Base-by-base conservation (phyloP, 306 rosid species). In the Dicorynia guianensis region DNA sequence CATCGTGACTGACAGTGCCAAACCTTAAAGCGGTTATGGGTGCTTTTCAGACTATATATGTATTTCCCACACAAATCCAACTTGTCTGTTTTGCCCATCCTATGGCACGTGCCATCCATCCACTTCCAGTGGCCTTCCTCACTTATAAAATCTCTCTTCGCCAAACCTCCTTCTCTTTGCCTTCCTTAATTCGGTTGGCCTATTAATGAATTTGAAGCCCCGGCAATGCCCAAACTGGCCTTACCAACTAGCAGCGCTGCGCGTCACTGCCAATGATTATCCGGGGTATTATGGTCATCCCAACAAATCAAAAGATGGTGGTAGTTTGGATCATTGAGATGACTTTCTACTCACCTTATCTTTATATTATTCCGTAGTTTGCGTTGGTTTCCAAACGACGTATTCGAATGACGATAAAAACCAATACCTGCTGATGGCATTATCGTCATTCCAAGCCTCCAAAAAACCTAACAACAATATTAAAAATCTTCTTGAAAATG, bases 281-380 rank as follows among this genome's bases (percentile, higher is more conserved):
- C 19, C 5, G 47, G 90, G 88, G 84, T 30, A 72, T 54, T 79
- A 63, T 76, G 65, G 92, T 52, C 88, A 83, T 83, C 78, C 48
- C 25, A 0, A 4, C 5, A 1, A 3, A 72, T 49, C 19, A 54
- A 78, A 61, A 69, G 82, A 75, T 81, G 86, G 87, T 85, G 86
- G 87, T 80, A 25, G 92, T 82, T 86, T 87, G 76, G 94, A 87
- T 89, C 79, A 65, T 82, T 87, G 92, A 89, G 93, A 89, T 91
- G 92, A 89, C 97, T 82, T 83, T 81, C 82, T 83, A 87, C 91
- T 87, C 73, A 82, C 97, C 94, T 87, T 85, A 87, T 91, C 94
- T 89, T 76, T 89, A 85, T 85, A 87, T 82, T 89, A 89, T 87
- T 91, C 93, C 85, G 81, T 74, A 87, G 85, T 87, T 80, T 82